Evolutionary conservation across 2,329 filamentous ascomycete genomes (phyloP).

Genomic region (Corniculantispora saksenae): DNA sequence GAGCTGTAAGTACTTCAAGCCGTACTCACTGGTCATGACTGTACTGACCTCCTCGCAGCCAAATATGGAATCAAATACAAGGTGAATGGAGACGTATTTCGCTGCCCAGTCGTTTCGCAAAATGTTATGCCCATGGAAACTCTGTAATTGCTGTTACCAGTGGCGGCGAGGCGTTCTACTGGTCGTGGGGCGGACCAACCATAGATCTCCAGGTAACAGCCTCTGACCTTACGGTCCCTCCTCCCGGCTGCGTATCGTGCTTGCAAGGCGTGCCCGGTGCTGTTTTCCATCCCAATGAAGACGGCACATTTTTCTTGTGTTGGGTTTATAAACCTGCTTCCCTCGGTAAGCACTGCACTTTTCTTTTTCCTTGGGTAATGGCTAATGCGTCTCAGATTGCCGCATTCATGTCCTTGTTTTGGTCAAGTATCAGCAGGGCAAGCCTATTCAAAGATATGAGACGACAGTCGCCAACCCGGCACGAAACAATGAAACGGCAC

Average conservation of each 20-base stretch:
- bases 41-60: neutral
- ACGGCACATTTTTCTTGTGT: neutral
- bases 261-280: slow-evolving; percentile 9
- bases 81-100: slow-evolving; percentile 14
- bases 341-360: neutral
- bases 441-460: slow-evolving; percentile 7
- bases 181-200: slow-evolving; percentile 9
- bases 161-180: slow-evolving; percentile 13
- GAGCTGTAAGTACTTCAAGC: slow-evolving; percentile 7
- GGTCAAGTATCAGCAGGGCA: slow-evolving; percentile 10
- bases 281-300: slow-evolving; percentile 8
- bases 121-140: slow-evolving; percentile 8
- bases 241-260: neutral
- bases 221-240: slow-evolving; percentile 1
- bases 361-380: neutral
- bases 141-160: slow-evolving; percentile 1
- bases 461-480: slow-evolving; percentile 11
- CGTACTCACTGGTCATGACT: neutral
- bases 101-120: slow-evolving; percentile 9
- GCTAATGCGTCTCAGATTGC: neutral
- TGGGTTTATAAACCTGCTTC: slow-evolving; percentile 8
- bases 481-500: neutral
- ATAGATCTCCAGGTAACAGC: slow-evolving; percentile 3
- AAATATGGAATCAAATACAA: slow-evolving; percentile 5
- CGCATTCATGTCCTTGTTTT: slow-evolving; percentile 13